These are phyloP conservation scores for Zymoseptoria brevis DNA, from an alignment of 2,329 filamentous ascomycete genomes.

Conservation along the genomic window DNA sequence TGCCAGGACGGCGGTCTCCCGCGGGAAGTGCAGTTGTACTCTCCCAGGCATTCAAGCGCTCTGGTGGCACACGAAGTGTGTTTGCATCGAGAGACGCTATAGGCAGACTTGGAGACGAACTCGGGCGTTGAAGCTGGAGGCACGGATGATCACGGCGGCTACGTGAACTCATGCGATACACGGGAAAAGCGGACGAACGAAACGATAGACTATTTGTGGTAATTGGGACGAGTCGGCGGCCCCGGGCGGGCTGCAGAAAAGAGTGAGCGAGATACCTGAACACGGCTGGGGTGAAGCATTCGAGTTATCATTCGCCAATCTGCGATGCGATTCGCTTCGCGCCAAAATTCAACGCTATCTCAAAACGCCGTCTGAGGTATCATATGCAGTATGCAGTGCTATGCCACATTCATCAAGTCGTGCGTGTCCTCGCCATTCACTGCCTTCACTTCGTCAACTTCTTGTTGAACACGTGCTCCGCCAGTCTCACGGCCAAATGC, in stretches of 20 bases:
- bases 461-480: slow-evolving; percentile 7
- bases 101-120: not conserved
- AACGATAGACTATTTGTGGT: not conserved
- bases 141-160: not conserved
- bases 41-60: not conserved
- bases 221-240: not conserved
- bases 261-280: not conserved
- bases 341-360: not conserved
- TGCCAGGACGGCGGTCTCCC: not conserved
- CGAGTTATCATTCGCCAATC: not conserved
- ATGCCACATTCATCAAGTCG: not conserved
- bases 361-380: not conserved
- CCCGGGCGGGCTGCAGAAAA: not conserved
- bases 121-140: not conserved
- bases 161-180: not conserved
- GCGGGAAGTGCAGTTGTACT: not conserved
- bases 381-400: not conserved
- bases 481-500: slow-evolving; percentile 20
- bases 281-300: not conserved
- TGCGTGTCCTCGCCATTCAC: not conserved
- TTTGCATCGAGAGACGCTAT: not conserved
- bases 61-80: not conserved
- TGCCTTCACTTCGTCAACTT: not conserved
- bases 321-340: not conserved
- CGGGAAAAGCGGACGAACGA: not conserved